Conservation (phyloP, 225 moss, liverwort and hornwort species). For the Sphagnum tenellum region DNA sequence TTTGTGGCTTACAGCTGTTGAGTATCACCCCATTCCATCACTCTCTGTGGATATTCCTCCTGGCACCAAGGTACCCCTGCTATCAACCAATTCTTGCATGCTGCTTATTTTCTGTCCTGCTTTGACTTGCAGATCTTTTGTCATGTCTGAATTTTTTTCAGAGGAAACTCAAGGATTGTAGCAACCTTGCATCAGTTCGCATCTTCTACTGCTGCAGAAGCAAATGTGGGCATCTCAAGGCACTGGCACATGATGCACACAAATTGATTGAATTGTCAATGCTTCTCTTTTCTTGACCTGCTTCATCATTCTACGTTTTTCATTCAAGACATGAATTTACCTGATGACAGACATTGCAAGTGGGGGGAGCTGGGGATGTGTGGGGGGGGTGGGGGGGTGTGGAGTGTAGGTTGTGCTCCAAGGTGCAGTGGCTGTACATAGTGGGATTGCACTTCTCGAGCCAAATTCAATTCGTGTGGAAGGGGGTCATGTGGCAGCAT, state of each 20-base stretch:
- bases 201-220: too few species aligned
- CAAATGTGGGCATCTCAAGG: too few species aligned
- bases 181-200: too few species aligned
- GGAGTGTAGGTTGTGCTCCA: slow-evolving; percentile 62
- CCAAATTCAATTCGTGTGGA: slow-evolving; percentile 57
- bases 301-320: too few species aligned
- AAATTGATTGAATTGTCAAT: too few species aligned
- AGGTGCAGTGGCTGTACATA: slow-evolving; percentile 49
- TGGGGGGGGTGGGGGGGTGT: neutral
- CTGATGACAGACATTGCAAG: too few species aligned
- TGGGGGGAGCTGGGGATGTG: too few species aligned
- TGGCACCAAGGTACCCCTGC: slow-evolving; percentile 67
- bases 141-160: too few species aligned
- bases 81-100: neutral
- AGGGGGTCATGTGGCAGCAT: slow-evolving; percentile 78
- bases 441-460: slow-evolving; percentile 74
- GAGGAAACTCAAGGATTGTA: too few species aligned
- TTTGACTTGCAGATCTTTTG: neutral
- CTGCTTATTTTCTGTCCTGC: neutral
- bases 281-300: too few species aligned
- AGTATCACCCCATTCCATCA: slow-evolving; percentile 52
- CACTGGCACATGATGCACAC: too few species aligned
- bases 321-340: too few species aligned
- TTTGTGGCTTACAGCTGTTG: slow-evolving; percentile 57
- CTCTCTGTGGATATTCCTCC: slow-evolving; percentile 74